These are phyloP conservation scores for Hyphopichia homilentoma DNA, from an alignment of 805 yeast genomes.

Conservation along the genomic window DNA sequence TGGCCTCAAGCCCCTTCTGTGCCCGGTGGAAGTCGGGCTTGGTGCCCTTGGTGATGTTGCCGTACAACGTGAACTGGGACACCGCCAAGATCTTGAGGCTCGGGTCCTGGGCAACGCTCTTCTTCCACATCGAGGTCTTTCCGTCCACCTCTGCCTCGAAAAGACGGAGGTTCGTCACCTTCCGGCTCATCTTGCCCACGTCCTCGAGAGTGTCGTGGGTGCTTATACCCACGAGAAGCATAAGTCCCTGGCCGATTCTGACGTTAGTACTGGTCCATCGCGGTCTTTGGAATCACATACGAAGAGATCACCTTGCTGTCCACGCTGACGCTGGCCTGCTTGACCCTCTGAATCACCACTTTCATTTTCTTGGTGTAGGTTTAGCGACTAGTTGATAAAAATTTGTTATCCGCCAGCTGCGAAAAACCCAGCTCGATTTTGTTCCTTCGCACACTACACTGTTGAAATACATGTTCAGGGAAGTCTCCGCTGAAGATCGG, in stretches of 20 bases:
- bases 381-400: too few relatives aligned
- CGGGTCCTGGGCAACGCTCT: constrained; percentile 54
- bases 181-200: constrained; percentile 62
- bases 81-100: constrained; percentile 77
- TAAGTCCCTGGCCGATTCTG: constrained; percentile 63
- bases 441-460: too few relatives aligned
- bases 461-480: too few relatives aligned
- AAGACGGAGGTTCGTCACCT: constrained; percentile 59
- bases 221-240: constrained; percentile 82
- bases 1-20: constrained; percentile 67
- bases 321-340: constrained; percentile 84
- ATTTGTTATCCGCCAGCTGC: too few relatives aligned
- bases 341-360: constrained; percentile 87
- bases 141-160: constrained; percentile 65
- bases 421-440: too few relatives aligned
- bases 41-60: constrained; percentile 81
- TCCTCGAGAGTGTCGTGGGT: constrained; percentile 75
- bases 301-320: constrained; percentile 65
- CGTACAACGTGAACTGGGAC: constrained; percentile 90
- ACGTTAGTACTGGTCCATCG: not conserved
- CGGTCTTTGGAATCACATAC: constrained; percentile 20
- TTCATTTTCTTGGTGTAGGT: too few relatives aligned
- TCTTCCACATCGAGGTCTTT: constrained; percentile 80
- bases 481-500: too few relatives aligned
- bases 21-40: constrained; percentile 95